A percentile compares a stretch with the other conserved stretches of the same genome.
These are phyloP conservation scores for Ophiostoma ips DNA, from an alignment of 2,329 filamentous ascomycete species.

Conservation along the genomic window DNA sequence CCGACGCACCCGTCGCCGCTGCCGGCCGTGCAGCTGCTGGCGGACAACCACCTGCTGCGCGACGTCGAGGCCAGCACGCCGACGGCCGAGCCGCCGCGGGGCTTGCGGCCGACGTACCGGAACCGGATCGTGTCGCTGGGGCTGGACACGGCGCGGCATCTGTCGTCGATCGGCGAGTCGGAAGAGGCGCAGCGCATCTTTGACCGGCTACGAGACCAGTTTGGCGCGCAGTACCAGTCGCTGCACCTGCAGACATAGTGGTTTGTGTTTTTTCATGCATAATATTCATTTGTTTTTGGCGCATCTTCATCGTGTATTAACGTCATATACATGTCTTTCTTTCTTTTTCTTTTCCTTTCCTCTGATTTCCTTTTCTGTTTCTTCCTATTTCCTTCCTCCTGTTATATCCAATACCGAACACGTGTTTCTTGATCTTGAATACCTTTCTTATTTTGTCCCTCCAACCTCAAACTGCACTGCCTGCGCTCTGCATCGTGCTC, in stretches of 20 bases:
- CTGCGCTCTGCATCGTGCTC: conserved; percentile 7
- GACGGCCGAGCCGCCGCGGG: conserved; percentile 12
- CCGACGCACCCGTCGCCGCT: conserved; percentile 34
- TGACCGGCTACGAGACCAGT: conserved; percentile 11
- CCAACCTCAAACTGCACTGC: not conserved
- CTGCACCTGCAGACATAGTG: conserved; percentile 6
- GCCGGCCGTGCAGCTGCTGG: conserved; percentile 33
- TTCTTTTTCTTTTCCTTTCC: too few species aligned
- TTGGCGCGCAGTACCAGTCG: conserved; percentile 10
- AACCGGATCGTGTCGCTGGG: conserved; percentile 25
- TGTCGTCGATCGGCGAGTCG: conserved; percentile 27
- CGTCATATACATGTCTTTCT: too few species aligned
- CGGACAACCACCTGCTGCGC: conserved; percentile 12
- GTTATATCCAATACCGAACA: too few species aligned
- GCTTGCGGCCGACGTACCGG: conserved; percentile 14
- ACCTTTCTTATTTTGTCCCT: too few species aligned
- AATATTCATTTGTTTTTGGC: not conserved
- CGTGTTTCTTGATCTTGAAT: too few species aligned
- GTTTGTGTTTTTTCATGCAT: not conserved
- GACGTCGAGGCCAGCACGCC: conserved; percentile 11
- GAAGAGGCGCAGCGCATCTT: conserved; percentile 28
- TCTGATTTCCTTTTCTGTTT: too few species aligned
- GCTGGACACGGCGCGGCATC: conserved; percentile 32
- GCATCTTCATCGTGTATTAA: not conserved
- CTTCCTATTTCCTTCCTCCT: too few species aligned